A percentile compares a stretch with the other conserved stretches of the same genome.
phyloP scores from a whole-genome alignment of 805 yeast species.

The Suhomyces sp. region DNA sequence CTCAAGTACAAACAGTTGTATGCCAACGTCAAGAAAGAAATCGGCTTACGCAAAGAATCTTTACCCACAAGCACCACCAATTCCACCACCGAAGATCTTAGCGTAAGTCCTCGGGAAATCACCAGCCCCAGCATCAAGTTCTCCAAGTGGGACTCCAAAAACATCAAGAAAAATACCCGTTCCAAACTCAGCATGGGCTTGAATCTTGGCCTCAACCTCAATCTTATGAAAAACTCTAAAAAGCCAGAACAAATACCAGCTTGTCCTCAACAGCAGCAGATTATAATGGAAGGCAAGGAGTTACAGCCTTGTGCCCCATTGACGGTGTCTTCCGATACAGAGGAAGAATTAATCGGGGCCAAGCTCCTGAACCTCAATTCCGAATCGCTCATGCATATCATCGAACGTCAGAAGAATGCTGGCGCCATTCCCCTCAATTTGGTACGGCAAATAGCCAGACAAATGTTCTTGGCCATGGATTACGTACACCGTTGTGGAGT shows the following conservation, averaged over 20 bases:
- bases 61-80: background rate
- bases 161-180: constrained; percentile 13
- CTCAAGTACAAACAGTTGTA: constrained; percentile 44
- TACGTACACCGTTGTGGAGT: constrained; percentile 63
- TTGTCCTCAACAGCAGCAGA: background rate
- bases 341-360: constrained; percentile 5
- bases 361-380: constrained; percentile 14
- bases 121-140: constrained; percentile 10
- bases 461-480: constrained; percentile 53
- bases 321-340: background rate
- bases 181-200: constrained; percentile 21
- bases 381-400: constrained; percentile 27
- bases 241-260: background rate
- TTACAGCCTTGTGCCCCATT: background rate
- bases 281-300: background rate
- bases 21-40: constrained; percentile 21
- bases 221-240: constrained; percentile 1
- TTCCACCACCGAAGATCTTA: background rate
- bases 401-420: constrained; percentile 36
- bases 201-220: constrained; percentile 1
- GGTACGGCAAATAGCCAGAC: constrained; percentile 56
- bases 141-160: constrained; percentile 18
- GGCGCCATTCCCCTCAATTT: constrained; percentile 55
- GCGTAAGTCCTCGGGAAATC: background rate
- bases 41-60: constrained; percentile 1